Evolutionary conservation across 495 filamentous ascomycete genomes (phyloP).

Genomic region (Xylaria grammica): DNA sequence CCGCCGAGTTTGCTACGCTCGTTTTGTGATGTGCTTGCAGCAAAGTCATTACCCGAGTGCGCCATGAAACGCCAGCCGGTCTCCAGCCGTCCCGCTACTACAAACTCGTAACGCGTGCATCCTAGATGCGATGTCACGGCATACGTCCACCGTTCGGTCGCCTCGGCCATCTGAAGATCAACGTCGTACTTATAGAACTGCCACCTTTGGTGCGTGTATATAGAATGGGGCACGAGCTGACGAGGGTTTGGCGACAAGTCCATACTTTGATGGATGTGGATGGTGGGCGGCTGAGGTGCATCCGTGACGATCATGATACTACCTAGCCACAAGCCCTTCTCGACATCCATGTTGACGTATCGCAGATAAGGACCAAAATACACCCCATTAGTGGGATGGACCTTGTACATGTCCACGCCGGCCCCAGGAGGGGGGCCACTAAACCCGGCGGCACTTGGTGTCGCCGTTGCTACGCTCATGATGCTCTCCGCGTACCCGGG

Average conservation of each 20-base stretch:
- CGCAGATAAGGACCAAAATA: conserved; percentile 96
- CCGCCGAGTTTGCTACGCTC: conserved; percentile 86
- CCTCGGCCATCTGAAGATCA: conserved; percentile 88
- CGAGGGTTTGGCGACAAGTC: conserved; percentile 93
- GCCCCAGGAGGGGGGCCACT: conserved; percentile 82
- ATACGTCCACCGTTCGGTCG: conserved; percentile 93
- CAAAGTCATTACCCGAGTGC: conserved; percentile 94
- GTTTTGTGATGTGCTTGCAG: conserved; percentile 79
- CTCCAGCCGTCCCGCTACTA: conserved; percentile 91
- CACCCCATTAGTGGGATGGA: conserved; percentile 93
- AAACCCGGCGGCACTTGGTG: conserved; percentile 72
- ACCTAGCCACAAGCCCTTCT: conserved; percentile 88
- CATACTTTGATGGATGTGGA: conserved; percentile 89
- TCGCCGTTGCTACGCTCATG: conserved; percentile 76
- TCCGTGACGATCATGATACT: conserved; percentile 80
- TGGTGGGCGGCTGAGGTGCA: conserved; percentile 90
- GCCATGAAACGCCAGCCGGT: conserved; percentile 96
- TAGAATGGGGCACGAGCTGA: conserved; percentile 82
- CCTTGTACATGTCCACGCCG: conserved; percentile 90
- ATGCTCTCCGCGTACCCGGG: conserved; percentile 77
- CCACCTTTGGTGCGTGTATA: conserved; percentile 90
- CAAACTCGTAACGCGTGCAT: conserved; percentile 95
- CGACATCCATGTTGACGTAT: conserved; percentile 96
- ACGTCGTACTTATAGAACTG: conserved; percentile 96
- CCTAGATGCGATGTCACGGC: conserved; percentile 96